Base-by-base conservation (phyloP, 345 rosid species). In the Arabidopsis thaliana region DNA sequence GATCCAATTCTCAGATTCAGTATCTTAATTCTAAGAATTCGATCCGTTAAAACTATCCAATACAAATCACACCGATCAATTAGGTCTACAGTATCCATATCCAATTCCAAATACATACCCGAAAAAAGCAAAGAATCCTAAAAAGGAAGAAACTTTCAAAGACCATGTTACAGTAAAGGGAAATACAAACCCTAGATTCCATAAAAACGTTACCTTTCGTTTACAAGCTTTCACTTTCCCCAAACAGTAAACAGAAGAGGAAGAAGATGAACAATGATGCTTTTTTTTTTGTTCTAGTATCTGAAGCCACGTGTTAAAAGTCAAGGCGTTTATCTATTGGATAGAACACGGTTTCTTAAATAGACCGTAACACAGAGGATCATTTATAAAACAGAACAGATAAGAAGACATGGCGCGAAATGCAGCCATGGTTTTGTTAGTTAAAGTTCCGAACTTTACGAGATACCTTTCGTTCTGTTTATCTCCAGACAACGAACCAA, bases 381-480 rank as follows among this genome's bases (percentile, higher is more conserved):
- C 1, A 13, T 7, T 28, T 0, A 7, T 12, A 50, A 61, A 55
- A 37, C 9, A 30, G 52, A 41, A 66, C 71, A 34, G 28, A 24
- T 38, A 28, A 16, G 20, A 25, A 49, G 33, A 76, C 71, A 72
- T 72, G 86, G 88, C 86, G 86, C 81, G 78, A 83, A 84, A 78
- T 71, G 50, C 59, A 72, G 78, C 33, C 65, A 68, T 48, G 32
- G 85, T 55, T 61, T 36, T 41, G 66, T 62, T 84, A 79, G 82
- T 60, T 73, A 68, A 46, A 80, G 67, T 23, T 65, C 86, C 86
- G 81, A 72, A 82, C 69, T 72, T 66, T 30, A 52, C 82, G 86
- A 78, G 36, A 59, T 7, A 75, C 87, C 87, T 69, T 79, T 60
- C 72, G 53, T 78, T 73, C 65, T 50, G 58, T 6, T 32, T 41